Conservation (phyloP, 805 yeast genomes). For the Starmerella powellii region DNA sequence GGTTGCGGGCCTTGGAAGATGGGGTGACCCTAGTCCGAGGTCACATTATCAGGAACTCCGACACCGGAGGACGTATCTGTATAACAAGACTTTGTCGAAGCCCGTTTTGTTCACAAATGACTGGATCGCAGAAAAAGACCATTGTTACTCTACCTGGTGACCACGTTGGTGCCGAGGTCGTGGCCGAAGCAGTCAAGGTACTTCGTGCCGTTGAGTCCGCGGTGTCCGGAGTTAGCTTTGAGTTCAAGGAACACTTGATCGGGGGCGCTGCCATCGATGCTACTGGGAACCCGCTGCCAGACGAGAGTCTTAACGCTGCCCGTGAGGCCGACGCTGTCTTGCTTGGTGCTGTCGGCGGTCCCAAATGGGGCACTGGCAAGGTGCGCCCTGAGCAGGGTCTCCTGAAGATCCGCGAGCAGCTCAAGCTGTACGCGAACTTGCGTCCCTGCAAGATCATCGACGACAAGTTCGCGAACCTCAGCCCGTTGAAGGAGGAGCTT, state of each 20-base stretch:
- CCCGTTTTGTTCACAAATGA: no score
- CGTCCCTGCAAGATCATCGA: conserved; percentile 93
- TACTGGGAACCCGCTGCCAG: conserved; percentile 83
- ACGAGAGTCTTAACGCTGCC: conserved; percentile 68
- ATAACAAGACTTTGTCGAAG: no score
- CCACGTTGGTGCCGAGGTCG: conserved; percentile 88
- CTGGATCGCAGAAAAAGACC: conserved; percentile 36
- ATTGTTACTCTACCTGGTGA: conserved; percentile 91
- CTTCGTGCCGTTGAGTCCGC: conserved; percentile 60
- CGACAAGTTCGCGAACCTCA: conserved; percentile 68
- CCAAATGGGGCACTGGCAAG: conserved; percentile 95
- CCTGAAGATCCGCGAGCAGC: conserved; percentile 84
- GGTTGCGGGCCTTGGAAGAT: no score
- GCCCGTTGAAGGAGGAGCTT: conserved; percentile 75
- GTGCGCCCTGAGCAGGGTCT: conserved; percentile 98
- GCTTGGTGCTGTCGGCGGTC: conserved; percentile 97
- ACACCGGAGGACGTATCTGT: no score
- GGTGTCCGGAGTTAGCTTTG: conserved; percentile 49
- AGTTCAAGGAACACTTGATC: conserved; percentile 71
- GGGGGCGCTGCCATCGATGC: conserved; percentile 99
- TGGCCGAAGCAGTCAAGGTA: conserved; percentile 84
- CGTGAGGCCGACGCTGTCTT: conserved; percentile 88
- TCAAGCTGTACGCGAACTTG: conserved; percentile 86
- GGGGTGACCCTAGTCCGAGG: no score
- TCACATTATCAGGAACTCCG: no score